Evolutionary conservation across 2,329 filamentous ascomycete species (phyloP).

Genomic region (Magnaporthiopsis rhizophila): DNA sequence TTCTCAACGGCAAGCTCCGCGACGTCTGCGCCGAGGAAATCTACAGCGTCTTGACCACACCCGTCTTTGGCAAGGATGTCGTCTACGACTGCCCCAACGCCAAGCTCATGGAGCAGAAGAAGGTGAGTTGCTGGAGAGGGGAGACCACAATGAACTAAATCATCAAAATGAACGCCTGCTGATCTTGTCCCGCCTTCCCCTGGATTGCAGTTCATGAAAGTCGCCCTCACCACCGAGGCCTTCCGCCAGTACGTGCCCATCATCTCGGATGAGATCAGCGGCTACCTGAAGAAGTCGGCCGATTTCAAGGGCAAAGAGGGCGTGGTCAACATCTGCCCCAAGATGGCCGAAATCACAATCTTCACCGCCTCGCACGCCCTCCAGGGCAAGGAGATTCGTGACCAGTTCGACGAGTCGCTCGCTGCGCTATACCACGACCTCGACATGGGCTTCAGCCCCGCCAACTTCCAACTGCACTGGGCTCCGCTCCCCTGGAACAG

Average conservation of each 20-base stretch:
- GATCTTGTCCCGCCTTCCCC: neutral
- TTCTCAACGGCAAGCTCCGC: slow-evolving; percentile 44
- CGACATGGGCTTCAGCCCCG: slow-evolving; percentile 68
- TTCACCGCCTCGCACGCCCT: slow-evolving; percentile 72
- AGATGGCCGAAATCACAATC: slow-evolving; percentile 70
- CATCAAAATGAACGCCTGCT: slow-evolving; percentile 7
- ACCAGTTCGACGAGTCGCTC: slow-evolving; percentile 62
- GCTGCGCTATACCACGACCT: slow-evolving; percentile 73
- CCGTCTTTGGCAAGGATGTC: slow-evolving; percentile 66
- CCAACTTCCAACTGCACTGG: slow-evolving; percentile 80
- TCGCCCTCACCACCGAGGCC: slow-evolving; percentile 57
- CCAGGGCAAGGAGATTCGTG: slow-evolving; percentile 68
- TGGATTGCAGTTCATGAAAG: slow-evolving; percentile 54
- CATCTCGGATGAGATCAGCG: slow-evolving; percentile 60
- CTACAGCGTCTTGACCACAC: slow-evolving; percentile 41
- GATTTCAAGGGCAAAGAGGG: slow-evolving; percentile 53
- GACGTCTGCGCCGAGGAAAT: slow-evolving; percentile 48
- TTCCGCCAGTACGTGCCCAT: slow-evolving; percentile 60
- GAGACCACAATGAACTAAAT: no score
- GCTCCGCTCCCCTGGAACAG: slow-evolving; percentile 69
- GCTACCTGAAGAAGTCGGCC: slow-evolving; percentile 51
- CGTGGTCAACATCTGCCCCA: slow-evolving; percentile 53
- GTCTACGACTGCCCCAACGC: slow-evolving; percentile 80
- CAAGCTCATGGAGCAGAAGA: slow-evolving; percentile 86
- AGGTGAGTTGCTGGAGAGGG: slow-evolving; percentile 34